Evolutionary conservation across 2,329 filamentous ascomycete genomes (phyloP).

Genomic region (Tolypocladium sp.): DNA sequence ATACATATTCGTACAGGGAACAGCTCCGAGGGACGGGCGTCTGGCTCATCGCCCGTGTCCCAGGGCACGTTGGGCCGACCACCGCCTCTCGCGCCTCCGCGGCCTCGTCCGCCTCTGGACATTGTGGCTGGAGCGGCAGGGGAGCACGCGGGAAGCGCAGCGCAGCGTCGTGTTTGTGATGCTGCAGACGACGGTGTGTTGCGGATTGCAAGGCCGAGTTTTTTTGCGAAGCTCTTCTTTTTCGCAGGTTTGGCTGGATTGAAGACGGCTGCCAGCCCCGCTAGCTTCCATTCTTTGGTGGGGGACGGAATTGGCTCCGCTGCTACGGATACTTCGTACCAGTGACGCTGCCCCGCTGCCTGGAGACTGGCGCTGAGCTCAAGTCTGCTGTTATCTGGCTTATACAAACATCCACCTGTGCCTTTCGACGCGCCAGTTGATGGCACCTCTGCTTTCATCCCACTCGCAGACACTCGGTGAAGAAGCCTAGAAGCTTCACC

Average conservation of each 20-base stretch:
- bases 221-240: background rate
- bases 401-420: background rate
- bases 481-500: background rate
- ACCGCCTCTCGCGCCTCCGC: constrained; percentile 36
- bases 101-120: constrained; percentile 44
- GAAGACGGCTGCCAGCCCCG: background rate
- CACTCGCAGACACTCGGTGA: background rate
- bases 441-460: background rate
- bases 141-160: background rate
- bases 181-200: background rate
- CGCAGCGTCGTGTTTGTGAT: background rate
- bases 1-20: constrained; percentile 37
- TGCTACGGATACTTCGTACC: too few species aligned
- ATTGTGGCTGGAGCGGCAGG: constrained; percentile 19
- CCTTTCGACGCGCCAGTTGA: background rate
- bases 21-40: constrained; percentile 48
- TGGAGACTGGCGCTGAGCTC: background rate
- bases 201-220: background rate
- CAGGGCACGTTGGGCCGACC: constrained; percentile 41
- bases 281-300: background rate
- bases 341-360: background rate
- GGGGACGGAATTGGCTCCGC: background rate
- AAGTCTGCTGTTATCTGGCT: background rate
- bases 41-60: constrained; percentile 44
- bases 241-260: background rate